Base-by-base conservation (phyloP, 2,329 filamentous ascomycete genomes). In the Hymenoscyphus occultus region DNA sequence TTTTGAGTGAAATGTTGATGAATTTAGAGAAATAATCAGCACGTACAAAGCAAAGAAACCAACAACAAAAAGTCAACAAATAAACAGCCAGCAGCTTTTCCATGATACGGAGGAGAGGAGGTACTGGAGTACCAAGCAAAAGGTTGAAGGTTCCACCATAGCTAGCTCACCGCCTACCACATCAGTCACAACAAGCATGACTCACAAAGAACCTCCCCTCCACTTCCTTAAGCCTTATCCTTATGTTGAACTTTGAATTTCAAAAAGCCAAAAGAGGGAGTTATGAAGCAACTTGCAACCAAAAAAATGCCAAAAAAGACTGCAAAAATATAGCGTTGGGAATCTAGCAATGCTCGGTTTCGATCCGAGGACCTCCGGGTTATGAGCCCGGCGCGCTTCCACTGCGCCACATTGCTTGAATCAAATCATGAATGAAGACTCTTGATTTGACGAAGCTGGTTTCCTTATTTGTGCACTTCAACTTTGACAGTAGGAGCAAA, bases 311-410 rank as follows among this genome's bases (percentile, higher is more conserved):
- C 56, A 65, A 71, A 65, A 65, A 59, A 60, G 9, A 35, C 2
- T 35, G 35, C 35, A 35, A 28, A 54, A 40, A 59, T 28, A 16
- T 14, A 61, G 9, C 51, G 39, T 9, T 10, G 35, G 3, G 2
- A 28, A 28, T 5, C 45, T 75, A 76, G 74, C 73, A 75, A 74
- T 71, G 71, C 70, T 70, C 69, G 65, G 73, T 76, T 76, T 76
- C 75, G 75, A 76, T 77, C 75, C 67, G 69, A 72, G 71, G 75
- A 71, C 75, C 75, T 76, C 75, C 74, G 75, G 75, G 75, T 76
- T 76, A 76, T 76, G 75, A 76, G 75, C 75, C 75, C 74, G 75
- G 75, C 69, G 67, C 74, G 74, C 74, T 76, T 75, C 74, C 74
- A 69, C 75, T 76, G 74, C 74, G 75, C 75, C 73, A 76, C 71